Evolutionary conservation across 805 yeast genomes (phyloP).

Genomic region (Starmerella apicola): DNA sequence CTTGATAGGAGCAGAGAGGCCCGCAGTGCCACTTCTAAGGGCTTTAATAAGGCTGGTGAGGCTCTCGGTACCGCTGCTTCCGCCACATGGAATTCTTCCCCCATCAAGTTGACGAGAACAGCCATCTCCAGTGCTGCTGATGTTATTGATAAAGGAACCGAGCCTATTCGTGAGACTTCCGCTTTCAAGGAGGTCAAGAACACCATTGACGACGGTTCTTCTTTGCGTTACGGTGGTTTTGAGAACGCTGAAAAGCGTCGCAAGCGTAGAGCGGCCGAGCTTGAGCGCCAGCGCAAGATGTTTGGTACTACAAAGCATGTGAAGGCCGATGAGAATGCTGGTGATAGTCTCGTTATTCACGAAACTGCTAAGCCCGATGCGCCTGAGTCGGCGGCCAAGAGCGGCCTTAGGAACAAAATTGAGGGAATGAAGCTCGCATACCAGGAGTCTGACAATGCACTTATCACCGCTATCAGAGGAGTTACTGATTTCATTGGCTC

Average conservation of each 20-base stretch:
- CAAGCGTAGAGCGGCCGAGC: conserved; percentile 45
- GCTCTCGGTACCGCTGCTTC: conserved; percentile 81
- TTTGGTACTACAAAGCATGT: conserved; percentile 44
- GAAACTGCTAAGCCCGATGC: conserved; percentile 66
- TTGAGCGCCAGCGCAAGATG: conserved; percentile 34
- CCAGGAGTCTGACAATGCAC: conserved; percentile 88
- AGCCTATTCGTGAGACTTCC: conserved; percentile 85
- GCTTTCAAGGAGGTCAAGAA: conserved; percentile 80
- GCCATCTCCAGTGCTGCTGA: conserved; percentile 77
- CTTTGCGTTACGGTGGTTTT: conserved; percentile 83
- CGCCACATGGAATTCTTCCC: conserved; percentile 92
- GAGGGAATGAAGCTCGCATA: conserved; percentile 48
- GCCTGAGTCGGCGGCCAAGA: conserved; percentile 40
- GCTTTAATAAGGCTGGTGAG: conserved; percentile 80
- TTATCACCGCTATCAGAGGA: conserved; percentile 69
- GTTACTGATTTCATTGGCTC: conserved; percentile 70
- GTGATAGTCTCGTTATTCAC: conserved; percentile 70
- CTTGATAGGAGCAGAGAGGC: conserved; percentile 72
- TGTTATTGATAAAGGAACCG: conserved; percentile 67
- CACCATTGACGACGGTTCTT: conserved; percentile 83
- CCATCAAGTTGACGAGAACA: conserved; percentile 76
- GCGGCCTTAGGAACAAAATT: conserved; percentile 54
- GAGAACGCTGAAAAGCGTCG: conserved; percentile 74
- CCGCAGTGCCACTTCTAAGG: conserved; percentile 53
- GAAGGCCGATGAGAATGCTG: conserved; percentile 56